phyloP scores from a whole-genome alignment of 306 rosid genomes.

The Abrus precatorius region DNA sequence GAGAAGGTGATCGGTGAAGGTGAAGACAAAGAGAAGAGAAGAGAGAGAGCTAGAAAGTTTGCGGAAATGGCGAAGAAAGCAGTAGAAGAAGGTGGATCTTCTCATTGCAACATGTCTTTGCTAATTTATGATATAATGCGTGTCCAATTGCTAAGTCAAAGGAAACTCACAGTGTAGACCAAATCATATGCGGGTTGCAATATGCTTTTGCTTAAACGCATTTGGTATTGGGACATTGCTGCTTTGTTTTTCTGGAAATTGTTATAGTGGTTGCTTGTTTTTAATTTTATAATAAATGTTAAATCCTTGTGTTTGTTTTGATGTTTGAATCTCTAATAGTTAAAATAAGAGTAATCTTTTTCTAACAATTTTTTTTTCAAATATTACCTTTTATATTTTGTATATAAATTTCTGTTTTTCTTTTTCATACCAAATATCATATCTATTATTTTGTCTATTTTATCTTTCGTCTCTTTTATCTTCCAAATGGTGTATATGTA shows the following conservation, averaged over 20 bases:
- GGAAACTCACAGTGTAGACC: background rate
- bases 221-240: background rate
- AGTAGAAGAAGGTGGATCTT: constrained; percentile 61
- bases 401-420: no score
- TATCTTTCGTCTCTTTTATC: no score
- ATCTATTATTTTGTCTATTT: no score
- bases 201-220: background rate
- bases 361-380: background rate
- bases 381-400: no score
- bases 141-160: constrained; percentile 5
- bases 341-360: background rate
- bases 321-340: constrained; percentile 16
- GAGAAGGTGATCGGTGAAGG: constrained; percentile 56
- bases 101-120: constrained; percentile 43
- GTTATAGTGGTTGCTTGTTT: background rate
- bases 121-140: constrained; percentile 49
- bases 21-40: constrained; percentile 49
- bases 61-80: constrained; percentile 54
- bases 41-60: constrained; percentile 49
- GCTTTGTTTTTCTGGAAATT: background rate
- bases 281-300: background rate
- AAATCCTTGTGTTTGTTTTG: constrained; percentile 52
- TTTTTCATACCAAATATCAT: no score
- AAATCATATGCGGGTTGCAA: no score
- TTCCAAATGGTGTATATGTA: no score